Conservation (phyloP, 805 yeast species). For the Ogataea wickerhamii region DNA sequence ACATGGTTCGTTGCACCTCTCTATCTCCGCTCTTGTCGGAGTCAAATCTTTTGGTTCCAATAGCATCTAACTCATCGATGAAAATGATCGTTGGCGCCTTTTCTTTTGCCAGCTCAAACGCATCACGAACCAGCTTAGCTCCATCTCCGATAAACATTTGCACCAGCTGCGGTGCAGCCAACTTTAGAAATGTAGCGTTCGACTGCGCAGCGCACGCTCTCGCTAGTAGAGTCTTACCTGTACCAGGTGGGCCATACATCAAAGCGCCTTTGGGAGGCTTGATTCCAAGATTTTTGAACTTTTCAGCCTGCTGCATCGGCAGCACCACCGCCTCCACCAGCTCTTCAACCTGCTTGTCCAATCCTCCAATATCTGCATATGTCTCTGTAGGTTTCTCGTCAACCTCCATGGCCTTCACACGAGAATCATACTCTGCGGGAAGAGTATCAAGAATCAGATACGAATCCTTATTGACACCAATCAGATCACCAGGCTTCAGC, state of each 20-base stretch:
- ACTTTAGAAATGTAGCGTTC: slow-evolving; percentile 91
- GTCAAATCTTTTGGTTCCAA: slow-evolving; percentile 97
- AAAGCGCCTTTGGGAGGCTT: slow-evolving; percentile 98
- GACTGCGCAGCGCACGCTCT: slow-evolving; percentile 99
- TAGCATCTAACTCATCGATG: slow-evolving; percentile 97
- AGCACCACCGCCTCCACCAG: slow-evolving; percentile 96
- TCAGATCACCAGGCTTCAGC: slow-evolving; percentile 96
- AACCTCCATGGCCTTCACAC: slow-evolving; percentile 98
- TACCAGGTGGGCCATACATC: slow-evolving; percentile 99
- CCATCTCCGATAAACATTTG: slow-evolving; percentile 99
- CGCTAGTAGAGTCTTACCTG: slow-evolving; percentile 95
- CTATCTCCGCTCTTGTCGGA: slow-evolving; percentile 97
- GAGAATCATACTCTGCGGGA: slow-evolving; percentile 95
- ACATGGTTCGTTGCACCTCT: slow-evolving; percentile 98
- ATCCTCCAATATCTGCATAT: slow-evolving; percentile 95
- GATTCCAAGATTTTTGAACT: slow-evolving; percentile 89
- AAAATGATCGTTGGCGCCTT: slow-evolving; percentile 98
- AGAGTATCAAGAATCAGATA: slow-evolving; percentile 88
- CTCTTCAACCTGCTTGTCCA: slow-evolving; percentile 97
- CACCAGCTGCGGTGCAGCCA: slow-evolving; percentile 97
- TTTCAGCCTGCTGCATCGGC: slow-evolving; percentile 98
- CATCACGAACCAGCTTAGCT: slow-evolving; percentile 95
- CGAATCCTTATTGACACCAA: slow-evolving; percentile 97
- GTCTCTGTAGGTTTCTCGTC: slow-evolving; percentile 98
- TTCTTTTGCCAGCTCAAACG: slow-evolving; percentile 95